Evolutionary conservation across 2,329 filamentous ascomycete species (phyloP).

Genomic region (Colletotrichum plurivorum): DNA sequence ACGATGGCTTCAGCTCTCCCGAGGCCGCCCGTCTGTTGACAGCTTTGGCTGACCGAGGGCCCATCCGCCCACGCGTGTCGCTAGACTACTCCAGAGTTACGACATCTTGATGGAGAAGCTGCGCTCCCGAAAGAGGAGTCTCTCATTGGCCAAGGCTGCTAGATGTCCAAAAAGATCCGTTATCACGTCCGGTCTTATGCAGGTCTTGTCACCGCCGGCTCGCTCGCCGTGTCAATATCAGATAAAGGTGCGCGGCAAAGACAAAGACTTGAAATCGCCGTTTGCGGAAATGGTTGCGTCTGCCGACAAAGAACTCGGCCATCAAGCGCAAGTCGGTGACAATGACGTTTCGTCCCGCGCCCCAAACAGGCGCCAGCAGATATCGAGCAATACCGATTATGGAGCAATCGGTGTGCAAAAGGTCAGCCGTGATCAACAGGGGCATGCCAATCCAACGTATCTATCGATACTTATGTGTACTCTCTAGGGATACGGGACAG

Average conservation of each 20-base stretch:
- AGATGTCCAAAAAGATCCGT: neutral
- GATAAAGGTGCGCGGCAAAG: neutral
- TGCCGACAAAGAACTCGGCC: slow-evolving; percentile 4
- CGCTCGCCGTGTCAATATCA: neutral
- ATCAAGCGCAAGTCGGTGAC: neutral
- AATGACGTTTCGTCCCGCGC: slow-evolving; percentile 3
- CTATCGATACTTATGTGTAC: neutral
- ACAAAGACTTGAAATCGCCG: slow-evolving; percentile 12
- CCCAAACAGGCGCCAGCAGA: neutral
- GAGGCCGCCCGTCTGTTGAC: slow-evolving; percentile 1
- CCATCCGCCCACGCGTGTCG: neutral
- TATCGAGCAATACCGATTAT: neutral
- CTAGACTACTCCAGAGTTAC: slow-evolving; percentile 19
- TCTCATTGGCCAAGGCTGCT: neutral
- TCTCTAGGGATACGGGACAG: neutral
- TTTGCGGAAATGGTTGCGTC: neutral
- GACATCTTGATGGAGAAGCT: slow-evolving; percentile 7
- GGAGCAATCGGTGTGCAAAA: neutral
- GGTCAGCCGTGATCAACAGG: slow-evolving; percentile 8
- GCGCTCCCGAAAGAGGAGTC: neutral
- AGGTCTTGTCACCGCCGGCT: neutral
- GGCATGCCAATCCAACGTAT: neutral
- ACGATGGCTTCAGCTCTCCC: slow-evolving; percentile 24
- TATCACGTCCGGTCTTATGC: neutral
- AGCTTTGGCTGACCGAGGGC: slow-evolving; percentile 21